Base-by-base conservation (phyloP, 495 filamentous ascomycete species). In the Ramalina intermedia region DNA sequence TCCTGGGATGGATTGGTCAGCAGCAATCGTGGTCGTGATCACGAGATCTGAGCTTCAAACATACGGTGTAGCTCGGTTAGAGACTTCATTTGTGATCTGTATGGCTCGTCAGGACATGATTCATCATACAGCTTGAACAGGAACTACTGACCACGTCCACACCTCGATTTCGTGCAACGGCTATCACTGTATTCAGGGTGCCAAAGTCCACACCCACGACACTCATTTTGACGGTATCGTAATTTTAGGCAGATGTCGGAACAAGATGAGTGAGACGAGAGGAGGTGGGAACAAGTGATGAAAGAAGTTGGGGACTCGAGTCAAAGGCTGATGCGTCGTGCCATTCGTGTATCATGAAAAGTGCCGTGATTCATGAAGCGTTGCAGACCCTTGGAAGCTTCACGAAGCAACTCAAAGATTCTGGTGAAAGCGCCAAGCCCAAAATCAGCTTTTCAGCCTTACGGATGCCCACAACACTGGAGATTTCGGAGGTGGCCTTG, bases 81-180 rank as follows among this genome's bases (percentile, higher is more conserved):
- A 99, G 58, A 96, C 91, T 69, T 99, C 91, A 72, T 98, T 98
- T 69, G 89, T 84, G 63, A 98, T 96, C 87, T 94, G 60, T 49
- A 40, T n/a, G 47, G 41, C 45, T 24, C 9, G 44, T 18, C 16
- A 40, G 20, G 20, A 6, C 36, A 18, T 36, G 27, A 14, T 6
- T 6, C 26, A 13, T 6, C 17, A 47, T 47, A 17, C 16, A 24
- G n/a, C 6, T 6, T 14, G 11, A 35, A 6, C 17, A 35, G 17
- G 24, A 24, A 21, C 52, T 57, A 94, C 88, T 60, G 80, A 96
- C 90, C 66, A 99, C 94, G 75, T 99, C 91, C 64, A 98, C 94
- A 73, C 91, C 91, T 61, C 94, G 84, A 66, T 96, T 96, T 62
- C 90, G 75, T 56, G 91, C 90, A 66, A 96, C 91, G 63, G 91